These are phyloP conservation scores for Fusarium globosum DNA, from an alignment of 2,329 filamentous ascomycete species.

Conservation along the genomic window DNA sequence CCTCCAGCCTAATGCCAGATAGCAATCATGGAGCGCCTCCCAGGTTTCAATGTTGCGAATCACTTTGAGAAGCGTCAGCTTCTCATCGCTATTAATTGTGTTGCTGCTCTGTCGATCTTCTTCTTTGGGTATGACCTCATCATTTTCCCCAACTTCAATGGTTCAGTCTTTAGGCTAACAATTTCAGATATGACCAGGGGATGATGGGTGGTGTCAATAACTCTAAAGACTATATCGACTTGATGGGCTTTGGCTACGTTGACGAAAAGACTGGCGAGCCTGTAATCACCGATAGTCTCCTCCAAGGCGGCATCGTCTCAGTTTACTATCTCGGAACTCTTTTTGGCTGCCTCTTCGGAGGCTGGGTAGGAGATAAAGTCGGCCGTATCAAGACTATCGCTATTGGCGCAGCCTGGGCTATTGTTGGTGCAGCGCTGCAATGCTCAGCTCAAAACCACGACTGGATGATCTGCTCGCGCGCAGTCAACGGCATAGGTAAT, in stretches of 20 bases:
- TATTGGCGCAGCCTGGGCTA: slow-evolving; percentile 29
- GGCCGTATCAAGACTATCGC: slow-evolving; percentile 37
- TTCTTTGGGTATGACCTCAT: slow-evolving; percentile 40
- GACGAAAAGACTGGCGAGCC: slow-evolving; percentile 32
- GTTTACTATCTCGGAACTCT: slow-evolving; percentile 42
- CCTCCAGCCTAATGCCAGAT: not conserved
- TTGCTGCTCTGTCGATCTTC: slow-evolving; percentile 41
- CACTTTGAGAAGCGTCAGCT: slow-evolving; percentile 41
- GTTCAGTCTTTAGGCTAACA: not conserved
- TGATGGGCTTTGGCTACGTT: slow-evolving; percentile 41
- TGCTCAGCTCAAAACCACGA: slow-evolving; percentile 29
- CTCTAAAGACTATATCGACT: slow-evolving; percentile 28
- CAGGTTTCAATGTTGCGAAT: slow-evolving; percentile 33
- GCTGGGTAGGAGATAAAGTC: slow-evolving; percentile 36
- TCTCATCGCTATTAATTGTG: slow-evolving; percentile 40
- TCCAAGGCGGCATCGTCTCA: slow-evolving; percentile 41
- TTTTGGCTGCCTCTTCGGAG: slow-evolving; percentile 33
- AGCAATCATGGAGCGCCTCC: slow-evolving; percentile 28
- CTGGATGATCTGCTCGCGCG: slow-evolving; percentile 48
- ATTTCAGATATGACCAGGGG: slow-evolving; percentile 23
- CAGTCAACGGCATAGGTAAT: slow-evolving; percentile 47
- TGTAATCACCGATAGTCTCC: slow-evolving; percentile 31
- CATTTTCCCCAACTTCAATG: rapidly evolving
- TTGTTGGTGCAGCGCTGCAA: slow-evolving; percentile 26
- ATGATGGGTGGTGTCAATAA: slow-evolving; percentile 42